These are phyloP conservation scores for Colletotrichum karsti DNA, from an alignment of 2,329 filamentous ascomycete genomes.

Conservation along the genomic window DNA sequence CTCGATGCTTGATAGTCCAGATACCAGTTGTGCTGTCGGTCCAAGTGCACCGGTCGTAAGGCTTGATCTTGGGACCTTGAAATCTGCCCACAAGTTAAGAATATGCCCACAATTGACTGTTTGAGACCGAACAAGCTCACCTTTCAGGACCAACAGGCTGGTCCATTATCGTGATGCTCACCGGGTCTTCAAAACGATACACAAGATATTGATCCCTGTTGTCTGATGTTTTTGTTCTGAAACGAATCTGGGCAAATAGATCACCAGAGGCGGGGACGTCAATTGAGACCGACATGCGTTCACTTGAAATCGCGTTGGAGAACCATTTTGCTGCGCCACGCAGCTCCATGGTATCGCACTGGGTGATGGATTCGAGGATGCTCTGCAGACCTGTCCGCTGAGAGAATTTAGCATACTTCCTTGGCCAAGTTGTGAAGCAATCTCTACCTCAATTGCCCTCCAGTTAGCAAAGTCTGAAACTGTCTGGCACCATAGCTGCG, in stretches of 20 bases:
- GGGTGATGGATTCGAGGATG: background rate
- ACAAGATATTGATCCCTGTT: slow-evolving; percentile 2
- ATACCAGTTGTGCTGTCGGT: background rate
- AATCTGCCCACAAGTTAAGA: background rate
- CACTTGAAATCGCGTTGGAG: background rate
- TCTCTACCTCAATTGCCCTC: slow-evolving; percentile 10
- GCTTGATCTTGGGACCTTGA: background rate
- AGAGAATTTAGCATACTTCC: background rate
- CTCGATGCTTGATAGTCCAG: slow-evolving; percentile 1
- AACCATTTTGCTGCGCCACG: background rate
- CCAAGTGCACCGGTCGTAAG: background rate
- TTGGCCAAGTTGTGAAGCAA: background rate
- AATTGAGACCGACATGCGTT: background rate
- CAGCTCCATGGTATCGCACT: background rate
- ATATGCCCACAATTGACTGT: background rate
- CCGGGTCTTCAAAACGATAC: background rate
- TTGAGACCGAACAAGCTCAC: background rate
- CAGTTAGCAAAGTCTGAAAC: slow-evolving; percentile 1
- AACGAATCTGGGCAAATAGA: background rate
- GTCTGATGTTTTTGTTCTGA: background rate
- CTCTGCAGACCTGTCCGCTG: background rate
- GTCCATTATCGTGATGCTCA: background rate
- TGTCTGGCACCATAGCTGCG: slow-evolving; percentile 3
- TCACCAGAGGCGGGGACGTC: background rate
- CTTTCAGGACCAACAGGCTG: background rate